phyloP scores from a whole-genome alignment of 1,284 basidiomycete species.

The Tylopilus sp. region DNA sequence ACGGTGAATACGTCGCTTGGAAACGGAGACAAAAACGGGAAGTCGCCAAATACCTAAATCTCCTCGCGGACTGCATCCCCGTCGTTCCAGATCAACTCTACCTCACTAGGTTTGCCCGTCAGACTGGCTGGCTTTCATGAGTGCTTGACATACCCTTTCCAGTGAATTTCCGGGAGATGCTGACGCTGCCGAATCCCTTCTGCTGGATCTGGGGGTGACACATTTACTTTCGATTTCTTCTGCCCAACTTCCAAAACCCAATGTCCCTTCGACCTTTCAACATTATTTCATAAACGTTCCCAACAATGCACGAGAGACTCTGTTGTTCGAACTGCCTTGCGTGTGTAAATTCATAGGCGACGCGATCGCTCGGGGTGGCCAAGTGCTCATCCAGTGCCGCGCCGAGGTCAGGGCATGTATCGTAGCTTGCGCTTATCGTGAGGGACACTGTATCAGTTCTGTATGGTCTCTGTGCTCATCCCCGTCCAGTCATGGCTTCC shows the following conservation, averaged over 20 bases:
- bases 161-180: slow-evolving; percentile 55
- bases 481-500: slow-evolving; percentile 38
- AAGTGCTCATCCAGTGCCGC: slow-evolving; percentile 65
- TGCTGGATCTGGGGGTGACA: slow-evolving; percentile 47
- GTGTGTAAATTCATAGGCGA: slow-evolving; percentile 43
- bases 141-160: slow-evolving; percentile 1
- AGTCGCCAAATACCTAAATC: slow-evolving; percentile 47
- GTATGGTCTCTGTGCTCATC: slow-evolving; percentile 17
- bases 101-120: slow-evolving; percentile 44
- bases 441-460: slow-evolving; percentile 25
- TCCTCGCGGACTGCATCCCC: slow-evolving; percentile 46
- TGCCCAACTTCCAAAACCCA: slow-evolving; percentile 36
- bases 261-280: slow-evolving; percentile 32
- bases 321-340: slow-evolving; percentile 43
- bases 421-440: slow-evolving; percentile 62
- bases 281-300: slow-evolving; percentile 42
- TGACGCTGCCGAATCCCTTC: slow-evolving; percentile 47
- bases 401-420: slow-evolving; percentile 52
- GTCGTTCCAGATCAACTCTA: slow-evolving; percentile 47
- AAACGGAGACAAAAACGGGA: slow-evolving; percentile 50
- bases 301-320: slow-evolving; percentile 34
- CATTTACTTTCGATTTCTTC: slow-evolving; percentile 53
- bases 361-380: slow-evolving; percentile 38
- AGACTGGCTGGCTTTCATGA: background rate
- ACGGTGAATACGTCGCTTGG: slow-evolving; percentile 51